These are phyloP conservation scores for Phytophthora pluvialis DNA, from an alignment of 352 stramenopile genomes.

Conservation along the genomic window DNA sequence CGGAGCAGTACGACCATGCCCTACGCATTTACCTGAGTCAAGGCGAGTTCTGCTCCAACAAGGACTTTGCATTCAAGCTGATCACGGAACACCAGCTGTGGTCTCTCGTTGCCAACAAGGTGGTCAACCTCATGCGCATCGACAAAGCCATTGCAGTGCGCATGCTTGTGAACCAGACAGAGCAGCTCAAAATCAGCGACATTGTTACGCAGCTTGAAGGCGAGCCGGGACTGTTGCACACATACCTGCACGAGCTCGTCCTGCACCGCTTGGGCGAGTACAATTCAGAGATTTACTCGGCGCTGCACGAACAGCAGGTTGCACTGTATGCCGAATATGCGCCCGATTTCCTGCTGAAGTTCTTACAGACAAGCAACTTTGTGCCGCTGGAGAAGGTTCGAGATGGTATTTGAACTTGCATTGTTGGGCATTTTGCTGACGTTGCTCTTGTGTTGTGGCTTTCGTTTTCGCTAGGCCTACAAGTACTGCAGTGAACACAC, in stretches of 20 bases:
- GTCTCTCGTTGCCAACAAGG: slow-evolving; percentile 80
- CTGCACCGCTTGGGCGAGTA: slow-evolving; percentile 74
- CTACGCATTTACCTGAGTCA: slow-evolving; percentile 88
- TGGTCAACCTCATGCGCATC: slow-evolving; percentile 80
- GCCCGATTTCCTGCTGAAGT: slow-evolving; percentile 69
- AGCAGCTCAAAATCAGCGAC: slow-evolving; percentile 80
- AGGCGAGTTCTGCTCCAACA: slow-evolving; percentile 85
- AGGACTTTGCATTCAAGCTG: slow-evolving; percentile 86
- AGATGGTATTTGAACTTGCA: background rate
- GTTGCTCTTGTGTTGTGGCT: slow-evolving; percentile 3
- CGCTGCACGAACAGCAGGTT: slow-evolving; percentile 79
- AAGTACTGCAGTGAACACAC: slow-evolving; percentile 78
- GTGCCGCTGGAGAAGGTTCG: slow-evolving; percentile 83
- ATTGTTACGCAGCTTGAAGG: slow-evolving; percentile 78
- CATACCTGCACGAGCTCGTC: slow-evolving; percentile 83
- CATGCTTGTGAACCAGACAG: slow-evolving; percentile 83
- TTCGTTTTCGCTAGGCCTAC: slow-evolving; percentile 53
- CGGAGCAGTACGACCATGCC: slow-evolving; percentile 83
- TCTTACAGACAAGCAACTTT: slow-evolving; percentile 84
- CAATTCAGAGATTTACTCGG: slow-evolving; percentile 77
- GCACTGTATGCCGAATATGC: slow-evolving; percentile 76
- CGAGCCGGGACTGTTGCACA: slow-evolving; percentile 66
- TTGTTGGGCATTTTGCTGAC: background rate
- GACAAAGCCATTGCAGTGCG: slow-evolving; percentile 70
- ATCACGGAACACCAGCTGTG: slow-evolving; percentile 86